Evolutionary conservation across 1,139 yeast genomes (phyloP).

Genomic region (Taphrina flavorubra): DNA sequence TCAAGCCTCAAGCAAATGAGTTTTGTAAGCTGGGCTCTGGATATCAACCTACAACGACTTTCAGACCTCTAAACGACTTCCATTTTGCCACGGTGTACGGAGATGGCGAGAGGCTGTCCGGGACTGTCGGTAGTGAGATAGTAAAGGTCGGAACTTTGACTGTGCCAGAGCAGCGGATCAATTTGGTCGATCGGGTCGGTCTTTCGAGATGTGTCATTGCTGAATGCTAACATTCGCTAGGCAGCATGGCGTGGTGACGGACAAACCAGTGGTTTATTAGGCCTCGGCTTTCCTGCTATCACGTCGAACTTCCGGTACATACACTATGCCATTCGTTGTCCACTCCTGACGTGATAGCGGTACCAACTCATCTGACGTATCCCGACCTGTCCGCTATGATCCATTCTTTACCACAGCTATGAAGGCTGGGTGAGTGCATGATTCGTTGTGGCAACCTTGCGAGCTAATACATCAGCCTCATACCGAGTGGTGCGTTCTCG

Average conservation of each 20-base stretch:
- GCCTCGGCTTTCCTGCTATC: slow-evolving; percentile 22
- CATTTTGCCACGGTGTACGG: slow-evolving; percentile 24
- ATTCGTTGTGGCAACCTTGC: neutral
- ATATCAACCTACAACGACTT: slow-evolving; percentile 15
- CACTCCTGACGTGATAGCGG: neutral
- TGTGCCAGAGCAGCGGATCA: slow-evolving; percentile 13
- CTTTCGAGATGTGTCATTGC: neutral
- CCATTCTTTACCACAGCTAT: slow-evolving; percentile 18
- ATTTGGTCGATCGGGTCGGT: slow-evolving; percentile 12
- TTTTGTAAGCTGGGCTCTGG: slow-evolving; percentile 28
- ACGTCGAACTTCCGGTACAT: slow-evolving; percentile 17
- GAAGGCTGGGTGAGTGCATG: slow-evolving; percentile 7
- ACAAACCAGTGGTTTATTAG: slow-evolving; percentile 31
- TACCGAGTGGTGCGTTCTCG: slow-evolving; percentile 9
- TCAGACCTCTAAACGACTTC: slow-evolving; percentile 1
- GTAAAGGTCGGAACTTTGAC: slow-evolving; percentile 12
- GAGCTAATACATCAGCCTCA: neutral
- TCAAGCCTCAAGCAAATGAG: neutral
- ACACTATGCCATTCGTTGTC: neutral
- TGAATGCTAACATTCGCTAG: neutral
- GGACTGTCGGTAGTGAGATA: slow-evolving; percentile 11
- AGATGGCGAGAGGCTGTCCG: slow-evolving; percentile 30
- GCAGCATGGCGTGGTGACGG: slow-evolving; percentile 29
- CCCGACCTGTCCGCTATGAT: slow-evolving; percentile 10
- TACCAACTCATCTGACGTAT: neutral